These are phyloP conservation scores for Polygonum aviculare DNA, from an alignment of 148 eudicot genomes.

Conservation along the genomic window DNA sequence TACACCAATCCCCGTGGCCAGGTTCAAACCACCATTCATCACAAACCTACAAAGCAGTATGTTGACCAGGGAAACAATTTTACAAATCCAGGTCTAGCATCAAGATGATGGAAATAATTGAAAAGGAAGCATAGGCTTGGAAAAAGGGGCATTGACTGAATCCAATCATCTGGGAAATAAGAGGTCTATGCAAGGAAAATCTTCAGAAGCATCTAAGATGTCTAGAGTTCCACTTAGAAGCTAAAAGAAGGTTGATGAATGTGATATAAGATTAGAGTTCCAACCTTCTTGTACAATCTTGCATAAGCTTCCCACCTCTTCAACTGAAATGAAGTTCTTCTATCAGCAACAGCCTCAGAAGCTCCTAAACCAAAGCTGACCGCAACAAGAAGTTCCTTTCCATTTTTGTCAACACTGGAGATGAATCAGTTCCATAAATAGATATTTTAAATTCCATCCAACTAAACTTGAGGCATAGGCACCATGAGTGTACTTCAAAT, in stretches of 20 bases:
- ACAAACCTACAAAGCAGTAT: conserved; percentile 43
- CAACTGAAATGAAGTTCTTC: conserved; percentile 61
- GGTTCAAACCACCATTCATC: conserved; percentile 89
- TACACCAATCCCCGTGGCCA: conserved; percentile 96
- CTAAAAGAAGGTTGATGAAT: not conserved
- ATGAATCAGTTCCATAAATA: conserved; percentile 17
- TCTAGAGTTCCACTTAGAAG: not conserved
- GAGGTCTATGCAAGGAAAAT: not conserved
- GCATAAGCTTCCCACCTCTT: conserved; percentile 96
- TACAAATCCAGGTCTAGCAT: not conserved
- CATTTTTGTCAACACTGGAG: conserved; percentile 78
- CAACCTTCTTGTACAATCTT: conserved; percentile 76
- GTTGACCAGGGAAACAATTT: not conserved
- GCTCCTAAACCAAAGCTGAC: conserved; percentile 77
- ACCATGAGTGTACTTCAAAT: not conserved
- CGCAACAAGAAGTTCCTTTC: conserved; percentile 86
- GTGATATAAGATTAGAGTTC: not conserved
- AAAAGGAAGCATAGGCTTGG: not conserved
- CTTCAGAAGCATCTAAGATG: not conserved
- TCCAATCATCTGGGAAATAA: not conserved
- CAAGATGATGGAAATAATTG: not conserved
- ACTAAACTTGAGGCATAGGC: not conserved
- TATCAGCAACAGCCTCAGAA: conserved; percentile 85
- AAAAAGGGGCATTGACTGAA: not conserved
- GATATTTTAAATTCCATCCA: conserved; percentile 5